A percentile compares a stretch with the other conserved stretches of the same genome.
Evolutionary conservation across 441 rosid genomes (phyloP).

Genomic region (Populus hybrid): DNA sequence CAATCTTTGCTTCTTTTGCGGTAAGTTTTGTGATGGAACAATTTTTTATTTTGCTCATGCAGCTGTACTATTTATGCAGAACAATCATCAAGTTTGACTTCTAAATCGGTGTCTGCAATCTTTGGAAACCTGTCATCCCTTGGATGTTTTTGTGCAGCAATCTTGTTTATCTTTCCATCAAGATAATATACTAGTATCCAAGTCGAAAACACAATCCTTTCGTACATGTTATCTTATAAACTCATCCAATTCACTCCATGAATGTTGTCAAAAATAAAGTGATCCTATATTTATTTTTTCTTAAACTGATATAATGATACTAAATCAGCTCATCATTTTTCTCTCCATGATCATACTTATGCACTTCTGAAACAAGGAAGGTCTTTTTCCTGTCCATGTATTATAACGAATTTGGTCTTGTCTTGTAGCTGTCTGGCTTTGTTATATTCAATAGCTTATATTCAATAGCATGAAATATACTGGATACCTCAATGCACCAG

Average conservation of each 20-base stretch:
- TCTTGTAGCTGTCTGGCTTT: conserved; percentile 4
- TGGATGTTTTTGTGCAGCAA: background rate
- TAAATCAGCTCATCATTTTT: background rate
- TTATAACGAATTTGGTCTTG: background rate
- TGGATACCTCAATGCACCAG: conserved; percentile 29
- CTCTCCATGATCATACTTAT: background rate
- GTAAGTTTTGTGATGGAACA: conserved; percentile 43
- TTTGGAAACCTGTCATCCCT: background rate
- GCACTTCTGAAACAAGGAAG: background rate
- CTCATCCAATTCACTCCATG: background rate
- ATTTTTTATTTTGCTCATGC: conserved; percentile 24
- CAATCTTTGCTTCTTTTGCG: conserved; percentile 90
- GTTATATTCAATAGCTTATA: background rate
- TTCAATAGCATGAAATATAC: conserved; percentile 8
- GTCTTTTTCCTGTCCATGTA: background rate
- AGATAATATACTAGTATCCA: background rate
- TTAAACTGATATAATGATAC: background rate
- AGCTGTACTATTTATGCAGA: background rate
- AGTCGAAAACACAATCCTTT: background rate
- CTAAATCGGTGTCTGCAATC: background rate
- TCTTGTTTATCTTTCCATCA: background rate
- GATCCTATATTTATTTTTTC: background rate
- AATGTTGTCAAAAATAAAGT: background rate
- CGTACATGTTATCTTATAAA: background rate
- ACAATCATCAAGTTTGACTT: background rate